These are phyloP conservation scores for Stevia rebaudiana DNA, from an alignment of 140 eudicot genomes.

Conservation along the genomic window DNA sequence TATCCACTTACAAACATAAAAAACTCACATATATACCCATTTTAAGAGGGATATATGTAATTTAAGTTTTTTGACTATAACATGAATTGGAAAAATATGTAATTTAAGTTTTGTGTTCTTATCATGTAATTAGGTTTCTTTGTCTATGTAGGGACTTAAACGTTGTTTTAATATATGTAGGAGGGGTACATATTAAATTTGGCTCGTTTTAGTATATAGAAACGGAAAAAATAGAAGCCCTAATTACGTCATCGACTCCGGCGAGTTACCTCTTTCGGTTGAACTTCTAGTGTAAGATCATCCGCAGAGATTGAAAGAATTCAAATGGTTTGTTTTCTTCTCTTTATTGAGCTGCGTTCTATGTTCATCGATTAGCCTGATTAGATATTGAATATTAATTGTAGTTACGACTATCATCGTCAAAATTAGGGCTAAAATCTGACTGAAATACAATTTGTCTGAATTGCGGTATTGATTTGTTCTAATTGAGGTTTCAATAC, in stretches of 20 bases:
- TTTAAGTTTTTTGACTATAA: too few relatives aligned
- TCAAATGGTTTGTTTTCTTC: slow-evolving; percentile 18
- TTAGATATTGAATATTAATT: slow-evolving; percentile 3
- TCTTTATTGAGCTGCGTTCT: not conserved
- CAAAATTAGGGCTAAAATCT: slow-evolving; percentile 16
- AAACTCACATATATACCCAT: too few relatives aligned
- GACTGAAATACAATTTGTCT: not conserved
- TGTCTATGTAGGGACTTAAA: too few relatives aligned
- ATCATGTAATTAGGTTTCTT: too few relatives aligned
- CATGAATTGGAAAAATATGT: too few relatives aligned
- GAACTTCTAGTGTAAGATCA: not conserved
- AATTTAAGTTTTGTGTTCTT: too few relatives aligned
- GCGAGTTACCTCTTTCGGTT: slow-evolving; percentile 12
- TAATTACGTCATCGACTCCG: slow-evolving; percentile 25
- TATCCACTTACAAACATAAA: too few relatives aligned
- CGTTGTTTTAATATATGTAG: too few relatives aligned
- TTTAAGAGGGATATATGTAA: too few relatives aligned
- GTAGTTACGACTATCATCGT: not conserved
- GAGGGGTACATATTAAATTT: not conserved
- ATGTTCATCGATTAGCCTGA: not conserved
- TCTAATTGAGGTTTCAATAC: not conserved
- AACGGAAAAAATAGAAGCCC: slow-evolving; percentile 1
- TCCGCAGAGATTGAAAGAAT: slow-evolving; percentile 7
- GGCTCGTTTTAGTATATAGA: not conserved
- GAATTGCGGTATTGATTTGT: not conserved